Evolutionary conservation across 352 stramenopile species (phyloP).

Genomic region (Pythium pyrilobum): DNA sequence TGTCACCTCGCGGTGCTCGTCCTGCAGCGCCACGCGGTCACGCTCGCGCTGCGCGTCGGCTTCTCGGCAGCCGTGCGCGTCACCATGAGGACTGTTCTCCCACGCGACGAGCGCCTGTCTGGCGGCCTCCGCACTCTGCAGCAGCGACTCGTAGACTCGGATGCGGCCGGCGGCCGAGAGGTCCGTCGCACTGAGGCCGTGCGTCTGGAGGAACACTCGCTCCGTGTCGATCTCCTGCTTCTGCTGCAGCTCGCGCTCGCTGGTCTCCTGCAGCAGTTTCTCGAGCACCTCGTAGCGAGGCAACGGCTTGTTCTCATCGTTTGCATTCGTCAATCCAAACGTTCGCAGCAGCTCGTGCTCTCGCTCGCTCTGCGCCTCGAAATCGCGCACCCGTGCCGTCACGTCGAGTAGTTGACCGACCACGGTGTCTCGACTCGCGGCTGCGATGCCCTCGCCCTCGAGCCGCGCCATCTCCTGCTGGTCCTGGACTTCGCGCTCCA

Average conservation of each 20-base stretch:
- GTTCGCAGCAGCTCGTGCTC: too few relatives aligned
- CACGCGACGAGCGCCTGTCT: slow-evolving; percentile 1
- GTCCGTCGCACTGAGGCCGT: not conserved
- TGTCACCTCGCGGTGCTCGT: slow-evolving; percentile 2
- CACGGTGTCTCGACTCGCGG: slow-evolving; percentile 17
- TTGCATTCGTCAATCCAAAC: not conserved
- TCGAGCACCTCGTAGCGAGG: not conserved
- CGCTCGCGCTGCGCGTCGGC: slow-evolving; percentile 1
- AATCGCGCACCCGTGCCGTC: slow-evolving; percentile 1
- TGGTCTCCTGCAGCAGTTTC: not conserved
- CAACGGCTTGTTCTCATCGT: not conserved
- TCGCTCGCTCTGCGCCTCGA: too few relatives aligned
- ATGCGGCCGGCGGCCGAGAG: not conserved
- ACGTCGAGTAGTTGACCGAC: slow-evolving; percentile 22
- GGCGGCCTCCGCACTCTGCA: not conserved
- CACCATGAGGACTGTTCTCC: slow-evolving; percentile 8
- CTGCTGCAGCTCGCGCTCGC: not conserved
- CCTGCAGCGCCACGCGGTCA: not conserved
- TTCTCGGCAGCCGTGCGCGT: slow-evolving; percentile 4
- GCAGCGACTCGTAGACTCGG: slow-evolving; percentile 5
- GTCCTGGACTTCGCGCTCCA: slow-evolving; percentile 37
- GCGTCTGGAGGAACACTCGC: not conserved
- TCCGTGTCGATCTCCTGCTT: not conserved
- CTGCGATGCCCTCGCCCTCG: slow-evolving; percentile 18
- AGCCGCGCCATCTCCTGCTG: slow-evolving; percentile 31